Percentiles rank a stretch among this genome's conserved stretches.
These are phyloP conservation scores for Platanthera zijinensis DNA, from an alignment of 106 monocot species.

Conservation along the genomic window DNA sequence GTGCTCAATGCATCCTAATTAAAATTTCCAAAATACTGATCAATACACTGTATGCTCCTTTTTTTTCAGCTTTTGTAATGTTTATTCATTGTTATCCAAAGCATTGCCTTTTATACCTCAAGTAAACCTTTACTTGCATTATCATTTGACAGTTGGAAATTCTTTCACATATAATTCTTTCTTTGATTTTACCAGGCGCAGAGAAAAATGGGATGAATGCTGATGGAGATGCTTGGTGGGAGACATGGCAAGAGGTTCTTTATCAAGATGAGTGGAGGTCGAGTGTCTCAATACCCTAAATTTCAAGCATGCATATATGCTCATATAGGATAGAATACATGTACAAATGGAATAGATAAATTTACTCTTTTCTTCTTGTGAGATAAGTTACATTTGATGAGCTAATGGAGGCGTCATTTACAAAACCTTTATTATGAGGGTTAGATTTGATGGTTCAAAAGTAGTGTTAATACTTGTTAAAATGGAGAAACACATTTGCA, in stretches of 20 bases:
- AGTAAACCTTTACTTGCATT: neutral
- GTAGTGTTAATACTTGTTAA: neutral
- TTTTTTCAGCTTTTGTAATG: neutral
- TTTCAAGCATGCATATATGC: neutral
- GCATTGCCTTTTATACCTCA: neutral
- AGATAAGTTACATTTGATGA: neutral
- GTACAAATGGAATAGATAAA: neutral
- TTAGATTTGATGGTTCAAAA: slow-evolving; percentile 4
- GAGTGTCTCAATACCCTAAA: neutral
- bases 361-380: neutral
- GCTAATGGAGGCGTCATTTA: neutral
- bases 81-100: neutral
- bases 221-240: slow-evolving; percentile 99
- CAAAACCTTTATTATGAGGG: neutral
- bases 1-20: neutral
- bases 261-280: slow-evolving; percentile 99
- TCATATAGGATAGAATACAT: neutral
- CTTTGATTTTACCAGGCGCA: slow-evolving; percentile 44
- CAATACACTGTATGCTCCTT: neutral
- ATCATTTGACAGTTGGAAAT: neutral
- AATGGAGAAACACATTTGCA: neutral
- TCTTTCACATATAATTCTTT: neutral
- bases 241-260: slow-evolving; percentile 96
- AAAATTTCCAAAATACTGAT: neutral
- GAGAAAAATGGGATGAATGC: slow-evolving; percentile 92